A percentile compares a stretch with the other conserved stretches of the same genome.
Conservation (phyloP, 768 basidiomycete species). For the Mycena kentingensis region DNA sequence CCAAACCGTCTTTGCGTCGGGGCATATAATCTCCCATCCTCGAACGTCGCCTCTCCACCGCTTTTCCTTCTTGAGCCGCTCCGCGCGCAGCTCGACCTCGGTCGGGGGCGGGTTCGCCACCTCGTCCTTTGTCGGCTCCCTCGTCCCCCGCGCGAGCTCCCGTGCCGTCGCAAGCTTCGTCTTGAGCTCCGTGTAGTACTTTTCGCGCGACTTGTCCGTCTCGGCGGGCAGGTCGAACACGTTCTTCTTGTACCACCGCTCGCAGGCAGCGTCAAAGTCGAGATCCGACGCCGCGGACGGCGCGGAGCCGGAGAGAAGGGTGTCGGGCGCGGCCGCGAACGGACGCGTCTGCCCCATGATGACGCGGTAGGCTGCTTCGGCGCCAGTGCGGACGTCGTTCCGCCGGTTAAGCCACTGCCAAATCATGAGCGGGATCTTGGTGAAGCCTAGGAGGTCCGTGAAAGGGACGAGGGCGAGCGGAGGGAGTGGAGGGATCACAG, state of each 20-base stretch:
- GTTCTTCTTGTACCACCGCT: conserved; percentile 70
- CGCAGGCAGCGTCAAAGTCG: conserved; percentile 70
- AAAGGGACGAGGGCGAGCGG: conserved; percentile 79
- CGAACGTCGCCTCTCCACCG: conserved; percentile 79
- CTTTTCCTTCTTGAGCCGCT: conserved; percentile 86
- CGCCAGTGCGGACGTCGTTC: conserved; percentile 74
- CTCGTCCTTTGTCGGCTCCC: conserved; percentile 90
- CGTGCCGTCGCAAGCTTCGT: conserved; percentile 71
- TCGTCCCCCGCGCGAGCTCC: conserved; percentile 67
- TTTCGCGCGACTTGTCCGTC: conserved; percentile 67
- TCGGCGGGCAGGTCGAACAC: conserved; percentile 52
- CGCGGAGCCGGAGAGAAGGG: conserved; percentile 29
- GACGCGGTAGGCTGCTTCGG: conserved; percentile 78
- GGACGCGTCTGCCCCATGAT: conserved; percentile 65
- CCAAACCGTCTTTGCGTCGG: conserved; percentile 69
- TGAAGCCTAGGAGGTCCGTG: conserved; percentile 76
- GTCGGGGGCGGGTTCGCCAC: conserved; percentile 74
- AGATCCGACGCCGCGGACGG: conserved; percentile 49
- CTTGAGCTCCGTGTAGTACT: conserved; percentile 75
- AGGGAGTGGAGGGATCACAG: conserved; percentile 56
- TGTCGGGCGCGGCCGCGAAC: conserved; percentile 42
- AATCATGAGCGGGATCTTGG: conserved; percentile 85
- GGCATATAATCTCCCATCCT: conserved; percentile 79
- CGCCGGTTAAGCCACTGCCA: conserved; percentile 93
- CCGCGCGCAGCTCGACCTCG: conserved; percentile 85